Base-by-base conservation (phyloP, 495 filamentous ascomycete species). In the Neurospora sp. region DNA sequence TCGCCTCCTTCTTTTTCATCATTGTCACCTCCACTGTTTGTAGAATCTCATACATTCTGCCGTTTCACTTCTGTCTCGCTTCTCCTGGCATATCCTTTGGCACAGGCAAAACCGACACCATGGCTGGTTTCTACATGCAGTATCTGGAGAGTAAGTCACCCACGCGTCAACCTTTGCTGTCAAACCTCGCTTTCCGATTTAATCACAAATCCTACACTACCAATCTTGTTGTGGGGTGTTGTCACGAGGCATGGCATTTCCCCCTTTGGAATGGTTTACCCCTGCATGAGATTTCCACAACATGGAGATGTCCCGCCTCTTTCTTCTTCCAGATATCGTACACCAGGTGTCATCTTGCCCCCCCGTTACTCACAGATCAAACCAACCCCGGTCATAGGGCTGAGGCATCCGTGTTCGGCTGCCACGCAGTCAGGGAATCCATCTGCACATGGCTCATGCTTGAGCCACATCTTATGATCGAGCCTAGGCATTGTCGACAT, bases 121-220 rank as follows among this genome's bases (percentile, higher is more conserved):
- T 88, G 86, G 82, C 82, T 76, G 87, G 87, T 79, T 89, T 88
- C 79, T 89, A 89, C 81, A 89, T 89, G 84, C 86, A 88, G 81
- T 89, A 89, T 82, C 81, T 89, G 73, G 86, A 88, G 81, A 87
- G 87, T 89, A 87, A 86, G 87, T 89, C 74, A 71, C 82, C 77
- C 62, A 78, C 13, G 7, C 54, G 28, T 66, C 54, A 66, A 66
- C 31, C 31, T 31, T 66, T 19, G 28, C 54, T 66, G 15, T 66
- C 54, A 34, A 66, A 66, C 54, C 6, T 66, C 54, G 54, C 24
- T 66, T 66, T 34, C 54, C 54, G 2, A 34, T 36, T 17, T 10
- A 19, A 36, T 34, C 24, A 71, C 70, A 48, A 62, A 75, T 76
- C 73, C 71, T 69, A 76, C 77, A 40, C 73, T 71, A 71, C 73